Evolutionary conservation across 192 early-diverging fungal genomes (phyloP).

Genomic region (Spizellomyces sp.): DNA sequence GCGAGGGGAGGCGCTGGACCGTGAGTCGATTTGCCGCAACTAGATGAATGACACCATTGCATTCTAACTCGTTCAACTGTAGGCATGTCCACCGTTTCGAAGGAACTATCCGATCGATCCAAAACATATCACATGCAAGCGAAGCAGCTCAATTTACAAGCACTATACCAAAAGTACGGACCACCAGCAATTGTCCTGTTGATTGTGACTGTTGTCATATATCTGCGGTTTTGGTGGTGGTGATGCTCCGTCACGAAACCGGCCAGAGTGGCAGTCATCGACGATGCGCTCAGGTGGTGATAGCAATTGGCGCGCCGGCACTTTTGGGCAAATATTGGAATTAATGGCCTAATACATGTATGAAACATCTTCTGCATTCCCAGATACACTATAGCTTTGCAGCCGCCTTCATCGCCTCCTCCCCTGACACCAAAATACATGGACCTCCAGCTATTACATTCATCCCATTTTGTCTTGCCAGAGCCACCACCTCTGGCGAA

Average conservation of each 20-base stretch:
- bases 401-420: constrained; percentile 23
- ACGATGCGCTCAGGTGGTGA: too few species aligned
- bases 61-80: constrained; percentile 15
- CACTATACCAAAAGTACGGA: constrained; percentile 93
- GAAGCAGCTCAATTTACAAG: constrained; percentile 84
- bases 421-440: constrained; percentile 62
- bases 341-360: too few species aligned
- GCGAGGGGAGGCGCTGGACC: constrained; percentile 81
- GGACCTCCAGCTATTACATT: constrained; percentile 67
- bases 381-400: constrained; percentile 22
- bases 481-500: constrained; percentile 48
- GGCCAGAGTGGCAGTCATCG: too few species aligned
- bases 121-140: constrained; percentile 87
- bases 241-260: constrained; percentile 1
- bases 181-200: constrained; percentile 77
- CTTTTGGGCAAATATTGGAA: too few species aligned
- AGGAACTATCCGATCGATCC: constrained; percentile 68
- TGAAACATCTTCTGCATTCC: neutral
- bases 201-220: constrained; percentile 82
- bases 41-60: neutral
- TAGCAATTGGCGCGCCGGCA: too few species aligned
- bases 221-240: constrained; percentile 62
- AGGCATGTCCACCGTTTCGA: constrained; percentile 70
- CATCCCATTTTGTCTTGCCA: constrained; percentile 46
- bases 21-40: constrained; percentile 42